Conservation (phyloP, 129 eudicot species). For the carrot (Daucus carota) region DNA sequence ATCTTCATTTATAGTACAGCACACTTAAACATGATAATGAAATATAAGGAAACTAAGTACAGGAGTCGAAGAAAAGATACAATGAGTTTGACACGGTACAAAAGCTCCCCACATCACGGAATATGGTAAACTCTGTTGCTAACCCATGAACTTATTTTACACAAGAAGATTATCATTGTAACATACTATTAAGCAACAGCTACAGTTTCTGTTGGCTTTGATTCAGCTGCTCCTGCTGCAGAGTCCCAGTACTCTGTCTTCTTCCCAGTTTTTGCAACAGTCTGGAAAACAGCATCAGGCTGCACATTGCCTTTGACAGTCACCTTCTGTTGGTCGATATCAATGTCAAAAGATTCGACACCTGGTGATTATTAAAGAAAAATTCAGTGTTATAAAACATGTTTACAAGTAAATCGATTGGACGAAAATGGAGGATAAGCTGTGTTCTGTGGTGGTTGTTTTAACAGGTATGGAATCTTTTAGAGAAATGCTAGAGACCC, state of each 20-base stretch:
- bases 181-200: conserved; percentile 12
- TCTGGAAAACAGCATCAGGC: conserved; percentile 80
- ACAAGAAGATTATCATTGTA: neutral
- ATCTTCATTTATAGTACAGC: neutral
- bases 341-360: conserved; percentile 75
- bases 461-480: too few species aligned
- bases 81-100: neutral
- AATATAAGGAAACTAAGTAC: neutral
- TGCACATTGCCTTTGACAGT: conserved; percentile 88
- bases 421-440: neutral
- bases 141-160: conserved; percentile 3
- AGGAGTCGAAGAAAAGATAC: neutral
- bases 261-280: conserved; percentile 91
- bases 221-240: conserved; percentile 12
- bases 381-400: neutral
- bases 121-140: neutral
- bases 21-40: neutral
- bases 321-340: conserved; percentile 77
- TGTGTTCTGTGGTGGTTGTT: neutral
- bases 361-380: conserved; percentile 28
- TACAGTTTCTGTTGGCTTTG: conserved; percentile 14
- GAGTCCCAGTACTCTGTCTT: conserved; percentile 77
- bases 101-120: neutral
- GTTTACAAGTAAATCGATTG: neutral
- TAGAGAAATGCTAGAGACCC: too few species aligned